Conservation (phyloP, 345 rosid species). For the Dimocarpus longan region DNA sequence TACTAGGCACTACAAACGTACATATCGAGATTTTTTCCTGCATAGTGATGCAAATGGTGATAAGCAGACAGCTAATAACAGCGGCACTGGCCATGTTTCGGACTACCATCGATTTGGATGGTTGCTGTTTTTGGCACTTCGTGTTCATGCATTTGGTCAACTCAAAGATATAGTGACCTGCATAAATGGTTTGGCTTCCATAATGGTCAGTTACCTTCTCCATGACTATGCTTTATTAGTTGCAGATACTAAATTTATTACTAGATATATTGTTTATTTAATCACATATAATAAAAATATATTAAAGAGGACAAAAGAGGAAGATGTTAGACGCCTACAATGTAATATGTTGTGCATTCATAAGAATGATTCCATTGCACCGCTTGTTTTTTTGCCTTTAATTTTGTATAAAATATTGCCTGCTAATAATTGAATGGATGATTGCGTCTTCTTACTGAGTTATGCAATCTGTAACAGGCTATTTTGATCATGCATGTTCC, state of each 20-base stretch:
- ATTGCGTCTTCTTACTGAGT: conserved; percentile 13
- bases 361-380: not conserved
- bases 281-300: not conserved
- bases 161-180: conserved; percentile 89
- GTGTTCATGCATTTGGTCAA: conserved; percentile 77
- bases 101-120: conserved; percentile 89
- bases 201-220: conserved; percentile 68
- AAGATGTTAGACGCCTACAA: not conserved
- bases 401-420: not conserved
- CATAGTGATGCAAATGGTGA: conserved; percentile 41
- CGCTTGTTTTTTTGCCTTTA: not conserved
- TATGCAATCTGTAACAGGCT: conserved; percentile 56
- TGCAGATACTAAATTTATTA: not conserved
- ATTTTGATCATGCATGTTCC: conserved; percentile 87
- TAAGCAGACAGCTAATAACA: conserved; percentile 39
- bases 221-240: not conserved
- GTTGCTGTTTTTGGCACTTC: conserved; percentile 89
- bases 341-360: conserved; percentile 1
- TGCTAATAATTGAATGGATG: not conserved
- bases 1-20: conserved; percentile 75
- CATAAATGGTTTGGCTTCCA: conserved; percentile 80
- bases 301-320: not conserved
- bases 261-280: not conserved
- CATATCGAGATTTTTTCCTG: conserved; percentile 71
- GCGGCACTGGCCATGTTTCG: conserved; percentile 39